Evolutionary conservation across 441 rosid genomes (phyloP).

Genomic region (Erodium texanum): DNA sequence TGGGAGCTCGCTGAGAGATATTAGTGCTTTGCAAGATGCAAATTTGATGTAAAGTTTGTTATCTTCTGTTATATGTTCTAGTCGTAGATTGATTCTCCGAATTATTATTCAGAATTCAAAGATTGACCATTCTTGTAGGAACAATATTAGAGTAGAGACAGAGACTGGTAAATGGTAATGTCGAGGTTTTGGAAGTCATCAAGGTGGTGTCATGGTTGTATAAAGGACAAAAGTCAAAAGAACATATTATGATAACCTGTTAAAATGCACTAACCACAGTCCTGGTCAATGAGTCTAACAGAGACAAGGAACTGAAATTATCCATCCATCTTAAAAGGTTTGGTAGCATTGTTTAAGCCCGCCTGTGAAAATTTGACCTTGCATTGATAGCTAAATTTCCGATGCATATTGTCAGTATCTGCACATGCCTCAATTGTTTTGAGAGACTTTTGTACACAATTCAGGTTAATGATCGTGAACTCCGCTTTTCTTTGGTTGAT

Average conservation of each 20-base stretch:
- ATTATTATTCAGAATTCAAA: background rate
- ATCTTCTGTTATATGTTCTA: too few species aligned
- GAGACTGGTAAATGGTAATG: background rate
- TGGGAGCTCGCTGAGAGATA: too few species aligned
- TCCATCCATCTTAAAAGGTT: background rate
- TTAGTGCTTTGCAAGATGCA: background rate
- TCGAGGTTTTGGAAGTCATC: background rate
- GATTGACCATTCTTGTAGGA: background rate
- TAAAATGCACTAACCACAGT: background rate
- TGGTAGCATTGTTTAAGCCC: background rate
- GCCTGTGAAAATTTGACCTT: background rate
- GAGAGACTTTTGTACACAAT: conserved; percentile 7
- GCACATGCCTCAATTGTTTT: background rate
- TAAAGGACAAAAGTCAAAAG: background rate
- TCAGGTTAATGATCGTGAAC: conserved; percentile 62
- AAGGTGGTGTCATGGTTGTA: background rate
- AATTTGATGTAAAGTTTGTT: background rate
- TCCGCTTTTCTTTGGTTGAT: conserved; percentile 89
- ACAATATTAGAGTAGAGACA: background rate
- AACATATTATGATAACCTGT: background rate
- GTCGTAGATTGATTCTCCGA: background rate
- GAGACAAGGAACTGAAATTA: background rate
- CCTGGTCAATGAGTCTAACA: background rate
- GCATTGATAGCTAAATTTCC: background rate
- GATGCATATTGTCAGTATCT: background rate